Percentiles rank a stretch among this genome's conserved stretches.
Evolutionary conservation across 495 filamentous ascomycete species (phyloP).

Genomic region (Penicillium bialowiezense): DNA sequence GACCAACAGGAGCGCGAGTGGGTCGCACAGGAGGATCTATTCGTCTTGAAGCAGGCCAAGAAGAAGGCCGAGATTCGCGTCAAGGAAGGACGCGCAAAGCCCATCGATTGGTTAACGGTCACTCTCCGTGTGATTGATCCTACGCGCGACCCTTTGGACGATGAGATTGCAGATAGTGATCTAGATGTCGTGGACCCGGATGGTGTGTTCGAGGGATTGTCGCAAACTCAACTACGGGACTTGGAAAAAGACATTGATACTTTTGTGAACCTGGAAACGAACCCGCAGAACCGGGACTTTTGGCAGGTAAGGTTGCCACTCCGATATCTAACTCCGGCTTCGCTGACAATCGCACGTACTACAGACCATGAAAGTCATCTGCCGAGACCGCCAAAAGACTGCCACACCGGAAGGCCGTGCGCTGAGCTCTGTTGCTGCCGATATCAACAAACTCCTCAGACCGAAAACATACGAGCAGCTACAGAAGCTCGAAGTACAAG

Average conservation of each 20-base stretch:
- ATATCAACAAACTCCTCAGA: constrained; percentile 81
- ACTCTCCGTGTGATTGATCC: constrained; percentile 85
- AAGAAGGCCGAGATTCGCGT: constrained; percentile 97
- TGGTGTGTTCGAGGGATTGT: constrained; percentile 73
- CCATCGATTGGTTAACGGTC: constrained; percentile 94
- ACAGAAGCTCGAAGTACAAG: constrained; percentile 77
- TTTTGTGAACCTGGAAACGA: constrained; percentile 78
- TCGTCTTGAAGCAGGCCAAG: constrained; percentile 95
- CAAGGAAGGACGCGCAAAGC: constrained; percentile 86
- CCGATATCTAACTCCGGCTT: neutral
- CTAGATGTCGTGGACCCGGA: constrained; percentile 81
- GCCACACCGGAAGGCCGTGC: constrained; percentile 69
- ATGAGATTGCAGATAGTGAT: constrained; percentile 74
- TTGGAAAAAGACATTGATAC: constrained; percentile 84
- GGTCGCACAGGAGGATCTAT: constrained; percentile 91
- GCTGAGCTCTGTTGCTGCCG: constrained; percentile 75
- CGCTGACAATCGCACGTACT: constrained; percentile 20
- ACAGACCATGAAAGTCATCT: constrained; percentile 79
- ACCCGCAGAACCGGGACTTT: constrained; percentile 74
- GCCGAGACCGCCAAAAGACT: constrained; percentile 70
- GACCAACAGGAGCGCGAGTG: constrained; percentile 80
- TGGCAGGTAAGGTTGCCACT: constrained; percentile 61
- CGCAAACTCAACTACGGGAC: constrained; percentile 67
- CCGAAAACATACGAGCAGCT: constrained; percentile 89
- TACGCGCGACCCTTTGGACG: constrained; percentile 72